These are phyloP conservation scores for Patellifolia procumbens DNA, from an alignment of 179 eudicot genomes.

Conservation along the genomic window DNA sequence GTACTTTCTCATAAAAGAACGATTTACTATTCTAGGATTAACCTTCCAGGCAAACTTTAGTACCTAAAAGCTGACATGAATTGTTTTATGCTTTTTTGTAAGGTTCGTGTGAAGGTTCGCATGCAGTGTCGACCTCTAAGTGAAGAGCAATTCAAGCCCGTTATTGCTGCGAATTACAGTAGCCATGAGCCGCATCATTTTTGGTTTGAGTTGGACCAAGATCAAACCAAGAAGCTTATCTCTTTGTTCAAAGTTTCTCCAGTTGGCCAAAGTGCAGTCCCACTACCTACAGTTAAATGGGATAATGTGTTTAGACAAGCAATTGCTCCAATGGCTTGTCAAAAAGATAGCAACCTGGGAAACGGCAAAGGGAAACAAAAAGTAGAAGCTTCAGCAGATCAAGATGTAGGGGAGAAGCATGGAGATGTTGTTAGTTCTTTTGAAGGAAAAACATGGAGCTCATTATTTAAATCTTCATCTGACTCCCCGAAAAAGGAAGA, in stretches of 20 bases:
- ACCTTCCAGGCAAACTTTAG: background rate
- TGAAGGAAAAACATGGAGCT: slow-evolving; percentile 44
- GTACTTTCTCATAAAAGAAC: slow-evolving; percentile 34
- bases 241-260: slow-evolving; percentile 52
- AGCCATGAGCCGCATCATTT: slow-evolving; percentile 38
- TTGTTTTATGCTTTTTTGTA: slow-evolving; percentile 9
- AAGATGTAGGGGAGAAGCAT: slow-evolving; percentile 15
- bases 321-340: slow-evolving; percentile 5
- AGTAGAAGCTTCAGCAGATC: slow-evolving; percentile 14
- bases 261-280: slow-evolving; percentile 27
- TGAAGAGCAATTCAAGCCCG: slow-evolving; percentile 71
- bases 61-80: slow-evolving; percentile 2
- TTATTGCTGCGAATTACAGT: slow-evolving; percentile 58
- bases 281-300: slow-evolving; percentile 27
- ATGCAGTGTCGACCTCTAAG: slow-evolving; percentile 57
- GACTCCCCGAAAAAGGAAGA: slow-evolving; percentile 23
- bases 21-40: background rate
- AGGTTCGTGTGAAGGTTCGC: slow-evolving; percentile 58
- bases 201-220: slow-evolving; percentile 73
- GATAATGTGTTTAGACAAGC: slow-evolving; percentile 33
- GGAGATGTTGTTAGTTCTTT: slow-evolving; percentile 17
- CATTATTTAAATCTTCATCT: slow-evolving; percentile 39
- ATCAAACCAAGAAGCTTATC: slow-evolving; percentile 52
- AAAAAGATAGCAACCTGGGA: slow-evolving; percentile 12
- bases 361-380: slow-evolving; percentile 11